Percentiles rank a stretch among this genome's conserved stretches.
Evolutionary conservation across 768 basidiomycete species (phyloP).

Genomic region (Boletellus sp.): DNA sequence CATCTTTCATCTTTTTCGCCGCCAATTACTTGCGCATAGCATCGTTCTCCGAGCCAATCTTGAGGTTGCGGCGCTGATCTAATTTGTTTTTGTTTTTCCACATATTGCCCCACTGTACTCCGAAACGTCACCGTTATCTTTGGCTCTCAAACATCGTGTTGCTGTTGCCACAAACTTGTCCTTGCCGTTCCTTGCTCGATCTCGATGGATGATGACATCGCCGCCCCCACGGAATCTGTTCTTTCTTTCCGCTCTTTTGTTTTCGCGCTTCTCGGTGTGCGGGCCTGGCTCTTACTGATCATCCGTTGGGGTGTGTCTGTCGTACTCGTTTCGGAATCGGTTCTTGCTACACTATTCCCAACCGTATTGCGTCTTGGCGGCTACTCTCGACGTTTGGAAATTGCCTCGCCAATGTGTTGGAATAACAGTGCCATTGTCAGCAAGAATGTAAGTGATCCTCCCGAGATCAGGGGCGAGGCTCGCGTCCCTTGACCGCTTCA

Average conservation of each 20-base stretch:
- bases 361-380: not conserved
- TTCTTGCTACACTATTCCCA: slow-evolving; percentile 18
- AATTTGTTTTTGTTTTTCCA: slow-evolving; percentile 22
- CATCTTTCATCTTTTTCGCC: slow-evolving; percentile 18
- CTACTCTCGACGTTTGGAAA: slow-evolving; percentile 4
- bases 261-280: slow-evolving; percentile 7
- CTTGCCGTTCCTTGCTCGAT: slow-evolving; percentile 13
- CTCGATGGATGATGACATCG: slow-evolving; percentile 15
- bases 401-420: slow-evolving; percentile 4
- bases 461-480: not conserved
- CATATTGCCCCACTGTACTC: slow-evolving; percentile 13
- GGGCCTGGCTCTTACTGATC: slow-evolving; percentile 13
- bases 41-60: slow-evolving; percentile 38
- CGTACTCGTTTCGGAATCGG: slow-evolving; percentile 21
- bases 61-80: slow-evolving; percentile 33
- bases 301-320: slow-evolving; percentile 21
- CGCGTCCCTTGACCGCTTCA: slow-evolving; percentile 1
- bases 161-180: slow-evolving; percentile 19
- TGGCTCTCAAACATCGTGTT: slow-evolving; percentile 10
- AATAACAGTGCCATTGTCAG: slow-evolving; percentile 57
- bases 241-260: not conserved
- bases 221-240: slow-evolving; percentile 6
- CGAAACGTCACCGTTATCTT: slow-evolving; percentile 5
- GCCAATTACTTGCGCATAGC: slow-evolving; percentile 22
- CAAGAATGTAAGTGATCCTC: slow-evolving; percentile 56